Base-by-base conservation (phyloP, 495 filamentous ascomycete species). In the Penicillium pancosmium region DNA sequence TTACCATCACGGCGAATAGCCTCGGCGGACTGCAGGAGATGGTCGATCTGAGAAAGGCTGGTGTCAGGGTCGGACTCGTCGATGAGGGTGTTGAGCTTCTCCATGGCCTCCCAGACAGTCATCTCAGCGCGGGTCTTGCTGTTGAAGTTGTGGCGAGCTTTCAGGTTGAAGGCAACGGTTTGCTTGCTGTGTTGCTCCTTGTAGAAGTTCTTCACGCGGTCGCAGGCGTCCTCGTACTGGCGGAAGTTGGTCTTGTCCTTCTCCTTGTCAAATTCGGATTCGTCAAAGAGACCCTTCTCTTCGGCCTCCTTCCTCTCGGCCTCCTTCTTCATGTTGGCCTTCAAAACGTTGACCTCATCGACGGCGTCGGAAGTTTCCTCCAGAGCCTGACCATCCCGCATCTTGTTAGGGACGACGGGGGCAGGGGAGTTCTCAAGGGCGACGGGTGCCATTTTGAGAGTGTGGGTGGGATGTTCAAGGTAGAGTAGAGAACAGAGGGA, bases 61-160 rank as follows among this genome's bases (percentile, higher is more conserved):
- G 91, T 95, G 77, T 96, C 91, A 0, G 92, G 92, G 71, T 96
- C 91, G 40, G 84, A 88, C 68, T 93, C 90, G 76, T 96, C 92
- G 70, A 95, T 89, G 6, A 95, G 78, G 1, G 89, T 90, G 78
- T 95, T 91, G 54, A 95, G 84, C 69, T 89, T 93, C 80, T 93
- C 89, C 73, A 95, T 93, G 8, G 92, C 92, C 65, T 93, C 78
- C 92, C 92, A 96, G 65, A 96, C 75, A 35, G 84, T 87, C 88
- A 95, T 90, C 65, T 88, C 80, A 18, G 86, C 87, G 54, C 90
- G 83, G 9, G 77, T 84, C 54, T 84, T 82, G 46, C 80, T 80
- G 68, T 87, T 79, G 78, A 95, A 92, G 50, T 77, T 77, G 59
- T 87, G 80, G 41, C 92, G 88, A 5, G 89, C 83, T 55, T 87